Conservation (phyloP, 495 filamentous ascomycete species). For the Copromyces sp. region DNA sequence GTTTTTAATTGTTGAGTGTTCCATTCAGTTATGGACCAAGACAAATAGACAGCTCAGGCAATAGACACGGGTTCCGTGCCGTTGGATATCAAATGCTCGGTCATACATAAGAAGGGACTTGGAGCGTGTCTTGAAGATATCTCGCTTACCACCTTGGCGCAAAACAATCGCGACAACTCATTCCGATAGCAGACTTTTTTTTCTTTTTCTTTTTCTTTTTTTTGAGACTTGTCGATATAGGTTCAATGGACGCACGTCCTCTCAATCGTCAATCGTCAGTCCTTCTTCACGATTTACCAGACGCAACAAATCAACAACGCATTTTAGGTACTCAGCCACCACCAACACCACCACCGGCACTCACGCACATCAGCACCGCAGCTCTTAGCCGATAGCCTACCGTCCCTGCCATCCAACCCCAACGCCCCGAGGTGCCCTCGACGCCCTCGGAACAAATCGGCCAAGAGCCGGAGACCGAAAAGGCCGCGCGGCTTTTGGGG, state of each 20-base stretch:
- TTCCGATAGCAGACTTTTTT: background rate
- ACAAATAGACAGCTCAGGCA: background rate
- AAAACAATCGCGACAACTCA: background rate
- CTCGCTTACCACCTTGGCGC: background rate
- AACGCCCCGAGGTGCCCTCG: background rate
- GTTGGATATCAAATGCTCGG: background rate
- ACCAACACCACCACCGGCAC: background rate
- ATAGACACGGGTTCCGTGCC: background rate
- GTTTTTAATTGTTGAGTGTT: background rate
- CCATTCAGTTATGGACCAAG: background rate
- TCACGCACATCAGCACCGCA: background rate
- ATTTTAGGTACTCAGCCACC: background rate
- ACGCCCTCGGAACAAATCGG: background rate
- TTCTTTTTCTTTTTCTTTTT: background rate
- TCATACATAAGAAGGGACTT: background rate
- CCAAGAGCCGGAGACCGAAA: background rate
- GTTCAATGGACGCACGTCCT: background rate
- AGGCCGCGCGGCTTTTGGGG: background rate
- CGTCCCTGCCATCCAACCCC: background rate
- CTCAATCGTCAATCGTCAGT: background rate
- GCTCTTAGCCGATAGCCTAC: background rate
- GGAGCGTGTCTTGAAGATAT: background rate
- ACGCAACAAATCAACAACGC: background rate
- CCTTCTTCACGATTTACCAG: background rate
- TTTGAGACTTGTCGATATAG: background rate